These are phyloP conservation scores for Neurospora tetrasperma DNA, from an alignment of 495 filamentous ascomycete species.

Conservation along the genomic window DNA sequence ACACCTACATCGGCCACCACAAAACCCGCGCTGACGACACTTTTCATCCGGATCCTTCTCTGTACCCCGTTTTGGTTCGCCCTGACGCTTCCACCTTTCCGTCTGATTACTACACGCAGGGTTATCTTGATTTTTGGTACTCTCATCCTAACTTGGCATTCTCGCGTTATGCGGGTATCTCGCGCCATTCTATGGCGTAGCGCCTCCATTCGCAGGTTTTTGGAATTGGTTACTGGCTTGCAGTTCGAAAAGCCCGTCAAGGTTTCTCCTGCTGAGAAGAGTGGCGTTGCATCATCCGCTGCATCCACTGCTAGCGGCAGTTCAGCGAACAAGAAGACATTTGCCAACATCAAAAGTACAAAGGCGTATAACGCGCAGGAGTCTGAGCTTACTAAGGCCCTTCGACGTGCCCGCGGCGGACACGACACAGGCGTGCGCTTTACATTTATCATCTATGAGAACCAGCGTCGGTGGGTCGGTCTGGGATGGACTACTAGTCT, in stretches of 20 bases:
- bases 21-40: constrained; percentile 74
- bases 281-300: constrained; percentile 7
- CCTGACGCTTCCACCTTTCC: constrained; percentile 69
- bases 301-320: constrained; percentile 8
- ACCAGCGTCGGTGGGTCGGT: constrained; percentile 91
- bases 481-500: constrained; percentile 89
- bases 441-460: constrained; percentile 93
- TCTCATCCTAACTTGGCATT: constrained; percentile 80
- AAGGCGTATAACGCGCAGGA: constrained; percentile 13
- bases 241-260: constrained; percentile 43
- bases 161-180: constrained; percentile 72
- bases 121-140: constrained; percentile 73
- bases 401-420: constrained; percentile 21
- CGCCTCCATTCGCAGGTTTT: constrained; percentile 52
- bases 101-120: constrained; percentile 79
- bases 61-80: constrained; percentile 80
- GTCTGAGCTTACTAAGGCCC: constrained; percentile 28
- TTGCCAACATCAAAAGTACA: constrained; percentile 3
- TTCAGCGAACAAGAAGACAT: background rate
- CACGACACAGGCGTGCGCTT: constrained; percentile 74
- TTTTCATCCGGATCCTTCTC: constrained; percentile 82
- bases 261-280: constrained; percentile 7
- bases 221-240: constrained; percentile 66
- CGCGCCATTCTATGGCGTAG: constrained; percentile 90
- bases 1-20: constrained; percentile 90